A percentile compares a stretch with the other conserved stretches of the same genome.
Evolutionary conservation across 106 monocot genomes (phyloP).

Genomic region (Dendrobium officinale): DNA sequence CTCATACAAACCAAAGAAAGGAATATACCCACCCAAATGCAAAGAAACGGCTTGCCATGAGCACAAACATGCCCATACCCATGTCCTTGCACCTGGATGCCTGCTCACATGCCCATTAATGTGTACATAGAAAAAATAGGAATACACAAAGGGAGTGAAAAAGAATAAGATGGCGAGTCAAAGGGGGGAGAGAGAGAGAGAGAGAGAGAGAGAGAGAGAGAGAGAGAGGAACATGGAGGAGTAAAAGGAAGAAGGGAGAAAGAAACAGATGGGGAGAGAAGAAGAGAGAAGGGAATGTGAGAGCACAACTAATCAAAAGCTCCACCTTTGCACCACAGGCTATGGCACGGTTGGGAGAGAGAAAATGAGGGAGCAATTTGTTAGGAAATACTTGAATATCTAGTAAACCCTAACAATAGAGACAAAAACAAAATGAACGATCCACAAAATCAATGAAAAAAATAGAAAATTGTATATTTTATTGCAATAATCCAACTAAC

Average conservation of each 20-base stretch:
- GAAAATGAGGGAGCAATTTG: background rate
- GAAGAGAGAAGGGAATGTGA: background rate
- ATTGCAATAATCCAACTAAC: no score
- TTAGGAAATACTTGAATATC: no score
- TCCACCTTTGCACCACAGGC: background rate
- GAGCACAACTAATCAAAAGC: background rate
- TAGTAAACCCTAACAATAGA: no score
- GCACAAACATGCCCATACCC: background rate
- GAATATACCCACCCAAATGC: background rate
- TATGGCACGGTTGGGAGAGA: background rate
- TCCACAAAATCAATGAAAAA: no score
- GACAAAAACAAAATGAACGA: no score
- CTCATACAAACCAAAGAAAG: background rate
- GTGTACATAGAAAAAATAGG: background rate
- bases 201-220: no score
- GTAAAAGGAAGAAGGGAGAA: background rate
- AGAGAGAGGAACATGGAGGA: background rate
- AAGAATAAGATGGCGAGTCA: background rate
- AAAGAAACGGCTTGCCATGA: background rate
- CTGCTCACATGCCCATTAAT: background rate
- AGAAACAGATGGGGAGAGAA: background rate
- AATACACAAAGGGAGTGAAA: background rate
- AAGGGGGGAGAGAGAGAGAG: background rate
- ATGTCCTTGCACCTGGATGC: background rate
- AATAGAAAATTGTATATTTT: no score